These are phyloP conservation scores for Bipolaris zeicola DNA, from an alignment of 2,329 filamentous ascomycete species.

Conservation along the genomic window DNA sequence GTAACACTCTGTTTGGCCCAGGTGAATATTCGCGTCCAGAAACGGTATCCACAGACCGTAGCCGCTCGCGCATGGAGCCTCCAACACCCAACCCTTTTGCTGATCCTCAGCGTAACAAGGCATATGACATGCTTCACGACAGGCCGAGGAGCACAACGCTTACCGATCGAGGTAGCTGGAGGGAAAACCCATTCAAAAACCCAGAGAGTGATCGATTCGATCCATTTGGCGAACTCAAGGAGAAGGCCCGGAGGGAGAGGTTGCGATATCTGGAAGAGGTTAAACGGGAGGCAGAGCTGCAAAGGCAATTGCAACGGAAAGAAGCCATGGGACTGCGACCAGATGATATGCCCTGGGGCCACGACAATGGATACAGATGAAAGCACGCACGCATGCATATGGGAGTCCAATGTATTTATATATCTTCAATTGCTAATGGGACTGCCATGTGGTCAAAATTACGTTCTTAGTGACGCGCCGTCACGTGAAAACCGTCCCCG, in stretches of 20 bases:
- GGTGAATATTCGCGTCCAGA: constrained; percentile 38
- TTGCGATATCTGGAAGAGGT: constrained; percentile 33
- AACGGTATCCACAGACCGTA: constrained; percentile 38
- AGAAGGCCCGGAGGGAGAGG: constrained; percentile 38
- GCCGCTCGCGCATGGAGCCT: constrained; percentile 16
- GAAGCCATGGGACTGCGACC: constrained; percentile 37
- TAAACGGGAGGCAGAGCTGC: constrained; percentile 29
- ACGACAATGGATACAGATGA: constrained; percentile 9
- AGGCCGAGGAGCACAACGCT: constrained; percentile 42
- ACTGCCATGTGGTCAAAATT: not conserved
- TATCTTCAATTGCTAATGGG: not conserved
- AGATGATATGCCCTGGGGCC: constrained; percentile 14
- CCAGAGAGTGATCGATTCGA: constrained; percentile 45
- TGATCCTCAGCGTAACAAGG: constrained; percentile 44
- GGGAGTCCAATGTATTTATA: not conserved
- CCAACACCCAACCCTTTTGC: constrained; percentile 44
- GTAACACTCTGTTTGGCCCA: constrained; percentile 35
- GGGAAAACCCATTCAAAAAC: constrained; percentile 44
- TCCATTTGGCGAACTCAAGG: constrained; percentile 46
- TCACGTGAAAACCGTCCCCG: constrained; percentile 9
- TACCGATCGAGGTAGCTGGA: constrained; percentile 43
- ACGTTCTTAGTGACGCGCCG: not conserved
- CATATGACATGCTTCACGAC: constrained; percentile 43
- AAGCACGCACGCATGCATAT: not conserved
- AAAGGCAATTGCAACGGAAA: constrained; percentile 25